Conservation (phyloP, 805 yeast genomes). For the Yarrowia sp. region DNA sequence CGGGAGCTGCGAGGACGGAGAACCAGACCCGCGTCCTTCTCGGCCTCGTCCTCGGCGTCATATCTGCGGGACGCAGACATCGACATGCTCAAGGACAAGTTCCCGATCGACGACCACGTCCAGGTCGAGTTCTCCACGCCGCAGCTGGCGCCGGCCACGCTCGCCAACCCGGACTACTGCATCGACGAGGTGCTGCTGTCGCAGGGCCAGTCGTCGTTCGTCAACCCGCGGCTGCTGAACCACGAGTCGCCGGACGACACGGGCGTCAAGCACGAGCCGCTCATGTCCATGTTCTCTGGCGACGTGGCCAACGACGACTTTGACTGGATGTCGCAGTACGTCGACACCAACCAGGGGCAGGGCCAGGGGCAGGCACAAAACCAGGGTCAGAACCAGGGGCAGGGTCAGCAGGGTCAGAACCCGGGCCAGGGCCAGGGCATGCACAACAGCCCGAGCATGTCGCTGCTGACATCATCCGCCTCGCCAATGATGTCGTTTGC, state of each 20-base stretch:
- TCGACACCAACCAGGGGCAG: neutral
- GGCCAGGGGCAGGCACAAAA: neutral
- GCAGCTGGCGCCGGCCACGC: conserved; percentile 53
- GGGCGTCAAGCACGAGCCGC: neutral
- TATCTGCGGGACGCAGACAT: conserved; percentile 53
- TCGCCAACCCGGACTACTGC: conserved; percentile 33
- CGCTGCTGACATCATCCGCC: neutral
- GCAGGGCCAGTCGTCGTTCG: conserved; percentile 16
- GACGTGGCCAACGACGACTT: neutral
- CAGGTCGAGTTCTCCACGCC: conserved; percentile 84
- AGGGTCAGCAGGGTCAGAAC: neutral
- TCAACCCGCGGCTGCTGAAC: conserved; percentile 12
- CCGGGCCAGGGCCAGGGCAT: neutral
- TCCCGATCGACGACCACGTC: conserved; percentile 45
- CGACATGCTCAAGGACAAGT: conserved; percentile 29
- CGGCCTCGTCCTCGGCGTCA: conserved; percentile 59
- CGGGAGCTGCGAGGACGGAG: conserved; percentile 21
- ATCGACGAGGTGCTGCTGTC: conserved; percentile 24
- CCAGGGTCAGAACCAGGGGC: neutral
- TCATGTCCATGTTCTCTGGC: neutral
- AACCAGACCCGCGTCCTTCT: conserved; percentile 46
- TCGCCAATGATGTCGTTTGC: conserved; percentile 5
- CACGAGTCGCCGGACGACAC: conserved; percentile 2
- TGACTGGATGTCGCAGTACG: conserved; percentile 17
- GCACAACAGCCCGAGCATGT: neutral